Evolutionary conservation across 2,329 filamentous ascomycete genomes (phyloP), one percentile per base, ranked within the genome.

Genomic region (Ceratocystis cubensis): DNA sequence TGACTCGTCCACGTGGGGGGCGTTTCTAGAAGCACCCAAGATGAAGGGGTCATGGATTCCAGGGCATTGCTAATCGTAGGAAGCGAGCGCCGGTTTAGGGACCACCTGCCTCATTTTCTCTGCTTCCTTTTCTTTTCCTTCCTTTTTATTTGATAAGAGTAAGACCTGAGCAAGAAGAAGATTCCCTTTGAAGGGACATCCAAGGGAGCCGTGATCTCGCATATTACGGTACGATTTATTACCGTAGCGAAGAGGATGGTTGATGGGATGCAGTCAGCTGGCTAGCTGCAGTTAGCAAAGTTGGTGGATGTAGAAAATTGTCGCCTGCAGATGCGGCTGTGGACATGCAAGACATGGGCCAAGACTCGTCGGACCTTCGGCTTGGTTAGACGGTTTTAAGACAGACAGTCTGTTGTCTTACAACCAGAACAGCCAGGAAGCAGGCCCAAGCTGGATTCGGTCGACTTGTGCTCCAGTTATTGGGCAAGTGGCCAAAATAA

Each of bases 41-140:
- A 59, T 59, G 53, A 59, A 59, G 53, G 53, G 28, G 28, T 20
- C 53, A 59, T 33, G 53, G 37, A 28, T 59, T 59, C 28, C 53
- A 59, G 37, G 53, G 53, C 1, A 30, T 59, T 59, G 20, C 48
- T 53, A 53, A 53, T 53, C 48, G 25, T 53, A 53, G 48, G 48
- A 25, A n/a, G 48, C 20, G 3, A 25, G 48, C 48, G 10, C 37
- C 10, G 10, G 37, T 13, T 41, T 41, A 41, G 37, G 1, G 20
- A 20, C 46, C 22, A 17, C 17, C 15, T 50, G 48, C 20, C 48
- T 53, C 13, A 53, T 25, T 53, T 53, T 25, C 20, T 25, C 28
- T 33, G 7, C 15, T 57, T 33, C 28, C 53, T 57, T 57, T 57
- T 20, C 6, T 10, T 59, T 57, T 57, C 15, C 22, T 13, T n/a